phyloP scores from a whole-genome alignment of 2,329 filamentous ascomycete species.

The Stenocarpella maydis region DNA sequence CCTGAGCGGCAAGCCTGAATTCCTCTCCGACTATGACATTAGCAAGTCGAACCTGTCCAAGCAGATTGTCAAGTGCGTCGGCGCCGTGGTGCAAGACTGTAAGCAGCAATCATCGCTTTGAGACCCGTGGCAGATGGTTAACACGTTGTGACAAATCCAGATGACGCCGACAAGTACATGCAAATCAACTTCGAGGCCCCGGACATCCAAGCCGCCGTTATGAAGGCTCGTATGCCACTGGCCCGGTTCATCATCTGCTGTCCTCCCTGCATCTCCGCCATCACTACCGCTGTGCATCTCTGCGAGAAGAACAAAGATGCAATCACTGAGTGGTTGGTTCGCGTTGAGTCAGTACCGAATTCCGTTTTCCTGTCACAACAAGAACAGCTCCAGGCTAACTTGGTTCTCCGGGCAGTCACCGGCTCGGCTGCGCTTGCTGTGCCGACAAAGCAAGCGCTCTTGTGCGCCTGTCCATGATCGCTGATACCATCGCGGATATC shows the following conservation, averaged over 20 bases:
- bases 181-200: background rate
- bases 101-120: too few species aligned
- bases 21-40: background rate
- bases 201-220: background rate
- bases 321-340: conserved; percentile 14
- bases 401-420: background rate
- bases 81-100: background rate
- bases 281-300: conserved; percentile 25
- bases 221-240: background rate
- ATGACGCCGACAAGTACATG: background rate
- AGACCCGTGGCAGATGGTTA: too few species aligned
- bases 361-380: background rate
- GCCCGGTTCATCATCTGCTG: conserved; percentile 11
- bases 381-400: background rate
- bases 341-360: conserved; percentile 24
- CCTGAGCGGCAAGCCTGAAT: background rate
- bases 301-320: background rate
- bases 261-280: conserved; percentile 22
- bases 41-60: background rate
- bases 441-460: background rate
- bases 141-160: too few species aligned
- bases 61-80: background rate
- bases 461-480: conserved; percentile 25
- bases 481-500: conserved; percentile 23
- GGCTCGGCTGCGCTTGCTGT: conserved; percentile 20